A percentile compares a stretch with the other conserved stretches of the same genome.
Evolutionary conservation across 805 yeast genomes (phyloP).

Genomic region (Zygotorulaspora florentina): DNA sequence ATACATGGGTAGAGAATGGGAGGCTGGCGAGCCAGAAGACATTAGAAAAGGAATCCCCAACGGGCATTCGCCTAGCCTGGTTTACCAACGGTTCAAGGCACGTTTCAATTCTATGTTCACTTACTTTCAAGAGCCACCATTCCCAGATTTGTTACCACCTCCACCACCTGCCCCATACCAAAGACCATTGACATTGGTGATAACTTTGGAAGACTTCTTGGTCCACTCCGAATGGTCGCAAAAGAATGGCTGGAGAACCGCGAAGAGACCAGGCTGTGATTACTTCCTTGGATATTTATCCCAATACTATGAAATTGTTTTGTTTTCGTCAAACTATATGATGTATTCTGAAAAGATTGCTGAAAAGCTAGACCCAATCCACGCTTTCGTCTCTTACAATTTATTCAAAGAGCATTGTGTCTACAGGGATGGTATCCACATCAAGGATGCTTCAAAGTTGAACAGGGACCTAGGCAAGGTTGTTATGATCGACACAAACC

Average conservation of each 20-base stretch:
- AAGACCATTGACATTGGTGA: slow-evolving; percentile 85
- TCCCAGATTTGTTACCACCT: slow-evolving; percentile 89
- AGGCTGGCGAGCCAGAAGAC: slow-evolving; percentile 64
- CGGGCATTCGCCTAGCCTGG: slow-evolving; percentile 62
- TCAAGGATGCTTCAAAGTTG: slow-evolving; percentile 84
- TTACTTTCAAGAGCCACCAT: slow-evolving; percentile 89
- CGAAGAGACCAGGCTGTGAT: slow-evolving; percentile 97
- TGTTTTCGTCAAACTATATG: slow-evolving; percentile 81
- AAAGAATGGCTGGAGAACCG: slow-evolving; percentile 95
- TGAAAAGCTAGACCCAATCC: slow-evolving; percentile 87
- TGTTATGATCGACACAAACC: slow-evolving; percentile 72
- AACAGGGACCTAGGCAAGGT: slow-evolving; percentile 87
- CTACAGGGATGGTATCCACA: slow-evolving; percentile 79
- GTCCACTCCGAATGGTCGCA: slow-evolving; percentile 91
- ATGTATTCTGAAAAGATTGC: slow-evolving; percentile 81
- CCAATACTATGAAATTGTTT: slow-evolving; percentile 91
- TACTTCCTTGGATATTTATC: slow-evolving; percentile 92
- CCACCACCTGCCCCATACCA: slow-evolving; percentile 86
- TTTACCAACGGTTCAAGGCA: slow-evolving; percentile 64
- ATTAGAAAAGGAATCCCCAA: slow-evolving; percentile 49
- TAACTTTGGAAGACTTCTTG: slow-evolving; percentile 84
- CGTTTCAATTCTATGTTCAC: slow-evolving; percentile 73
- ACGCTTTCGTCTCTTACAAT: slow-evolving; percentile 81
- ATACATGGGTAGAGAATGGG: slow-evolving; percentile 83
- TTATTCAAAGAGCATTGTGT: slow-evolving; percentile 84